phyloP scores from a whole-genome alignment of 1,139 yeast genomes.

The Geotrichum histeridarum region DNA sequence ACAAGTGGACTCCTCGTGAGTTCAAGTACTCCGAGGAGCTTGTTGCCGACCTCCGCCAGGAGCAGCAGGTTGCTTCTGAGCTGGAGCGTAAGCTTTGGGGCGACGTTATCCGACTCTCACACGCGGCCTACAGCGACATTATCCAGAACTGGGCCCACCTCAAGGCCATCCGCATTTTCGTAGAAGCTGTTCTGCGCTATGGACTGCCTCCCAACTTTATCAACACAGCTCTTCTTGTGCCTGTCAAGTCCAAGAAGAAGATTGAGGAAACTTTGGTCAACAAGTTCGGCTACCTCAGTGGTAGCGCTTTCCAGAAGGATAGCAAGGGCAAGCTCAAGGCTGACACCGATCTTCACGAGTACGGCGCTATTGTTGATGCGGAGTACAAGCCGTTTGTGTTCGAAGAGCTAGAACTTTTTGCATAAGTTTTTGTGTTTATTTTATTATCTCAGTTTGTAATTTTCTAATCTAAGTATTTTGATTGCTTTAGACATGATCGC shows the following conservation, averaged over 20 bases:
- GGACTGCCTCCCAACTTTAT: slow-evolving; percentile 93
- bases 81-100: slow-evolving; percentile 69
- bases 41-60: slow-evolving; percentile 67
- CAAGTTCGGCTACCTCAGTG: slow-evolving; percentile 85
- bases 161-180: slow-evolving; percentile 58
- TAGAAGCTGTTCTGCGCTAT: slow-evolving; percentile 77
- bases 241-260: slow-evolving; percentile 40
- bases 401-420: slow-evolving; percentile 19
- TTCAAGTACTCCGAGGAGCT: slow-evolving; percentile 78
- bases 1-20: slow-evolving; percentile 90
- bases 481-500: no score
- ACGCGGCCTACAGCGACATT: slow-evolving; percentile 83
- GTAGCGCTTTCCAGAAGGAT: slow-evolving; percentile 69
- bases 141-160: slow-evolving; percentile 85
- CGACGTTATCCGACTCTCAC: slow-evolving; percentile 75
- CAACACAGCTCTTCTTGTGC: slow-evolving; percentile 49
- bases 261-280: slow-evolving; percentile 64
- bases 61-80: slow-evolving; percentile 67
- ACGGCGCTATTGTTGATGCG: slow-evolving; percentile 84
- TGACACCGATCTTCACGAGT: slow-evolving; percentile 63
- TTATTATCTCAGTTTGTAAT: background rate
- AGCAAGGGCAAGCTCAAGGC: slow-evolving; percentile 61
- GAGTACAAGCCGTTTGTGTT: slow-evolving; percentile 91
- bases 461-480: background rate
- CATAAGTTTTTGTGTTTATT: slow-evolving; percentile 1